Evolutionary conservation across 1,284 basidiomycete genomes (phyloP).

Genomic region (Bjerkandera adusta): DNA sequence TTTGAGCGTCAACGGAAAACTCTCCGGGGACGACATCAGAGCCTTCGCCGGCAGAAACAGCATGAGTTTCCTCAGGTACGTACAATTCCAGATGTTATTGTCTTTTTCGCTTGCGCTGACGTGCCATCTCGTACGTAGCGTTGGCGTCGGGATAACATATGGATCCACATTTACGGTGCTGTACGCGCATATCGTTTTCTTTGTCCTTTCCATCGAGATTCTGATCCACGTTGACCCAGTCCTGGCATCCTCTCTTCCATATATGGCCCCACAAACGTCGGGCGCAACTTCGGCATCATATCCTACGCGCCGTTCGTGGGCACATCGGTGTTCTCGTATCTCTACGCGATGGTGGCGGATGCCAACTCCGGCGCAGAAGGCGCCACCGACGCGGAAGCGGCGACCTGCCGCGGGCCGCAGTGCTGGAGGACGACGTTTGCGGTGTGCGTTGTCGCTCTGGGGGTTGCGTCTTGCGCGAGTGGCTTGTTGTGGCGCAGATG

Average conservation of each 20-base stretch:
- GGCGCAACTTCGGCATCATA: slow-evolving; percentile 72
- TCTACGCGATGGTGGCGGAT: slow-evolving; percentile 67
- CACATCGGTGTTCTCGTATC: slow-evolving; percentile 70
- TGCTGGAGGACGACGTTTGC: slow-evolving; percentile 71
- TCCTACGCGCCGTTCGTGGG: slow-evolving; percentile 73
- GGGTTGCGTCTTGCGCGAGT: slow-evolving; percentile 42
- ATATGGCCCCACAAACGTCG: slow-evolving; percentile 67
- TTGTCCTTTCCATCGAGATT: background rate
- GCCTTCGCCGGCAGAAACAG: slow-evolving; percentile 41
- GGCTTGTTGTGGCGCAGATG: slow-evolving; percentile 59
- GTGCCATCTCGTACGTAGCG: slow-evolving; percentile 31
- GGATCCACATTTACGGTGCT: slow-evolving; percentile 67
- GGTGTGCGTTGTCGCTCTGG: slow-evolving; percentile 41
- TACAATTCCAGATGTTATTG: background rate
- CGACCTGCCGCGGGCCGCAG: slow-evolving; percentile 49
- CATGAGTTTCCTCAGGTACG: slow-evolving; percentile 64
- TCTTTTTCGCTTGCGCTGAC: background rate
- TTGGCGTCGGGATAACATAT: slow-evolving; percentile 65
- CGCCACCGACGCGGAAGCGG: background rate
- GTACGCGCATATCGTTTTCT: too few relatives aligned
- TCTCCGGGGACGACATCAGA: slow-evolving; percentile 36
- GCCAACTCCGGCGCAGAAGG: slow-evolving; percentile 42
- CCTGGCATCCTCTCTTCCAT: slow-evolving; percentile 67
- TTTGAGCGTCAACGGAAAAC: slow-evolving; percentile 23
- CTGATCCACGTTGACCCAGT: slow-evolving; percentile 32